Percentiles rank a stretch among this genome's conserved stretches.
These are phyloP conservation scores for Fusarium haematococcum DNA, from an alignment of 2,329 filamentous ascomycete species.

Conservation along the genomic window DNA sequence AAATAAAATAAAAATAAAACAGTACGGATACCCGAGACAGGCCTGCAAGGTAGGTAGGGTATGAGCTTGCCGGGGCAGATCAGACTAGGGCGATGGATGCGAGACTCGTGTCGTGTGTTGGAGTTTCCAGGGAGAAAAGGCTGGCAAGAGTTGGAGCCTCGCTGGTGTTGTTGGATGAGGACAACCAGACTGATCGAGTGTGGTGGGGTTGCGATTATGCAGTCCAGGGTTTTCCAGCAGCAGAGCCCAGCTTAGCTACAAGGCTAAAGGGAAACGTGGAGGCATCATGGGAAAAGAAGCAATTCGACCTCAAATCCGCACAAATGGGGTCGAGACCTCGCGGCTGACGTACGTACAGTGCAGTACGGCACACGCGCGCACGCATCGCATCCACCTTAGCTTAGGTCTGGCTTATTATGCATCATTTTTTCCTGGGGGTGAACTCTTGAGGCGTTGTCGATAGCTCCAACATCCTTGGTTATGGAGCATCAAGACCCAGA, in stretches of 20 bases:
- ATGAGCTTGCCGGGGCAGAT: background rate
- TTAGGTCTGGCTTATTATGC: background rate
- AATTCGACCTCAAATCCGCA: slow-evolving; percentile 13
- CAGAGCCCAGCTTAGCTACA: slow-evolving; percentile 17
- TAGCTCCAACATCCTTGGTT: background rate
- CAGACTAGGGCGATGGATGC: background rate
- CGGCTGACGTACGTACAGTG: slow-evolving; percentile 19
- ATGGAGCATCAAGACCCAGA: background rate
- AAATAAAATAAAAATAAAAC: background rate
- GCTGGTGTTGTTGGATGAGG: slow-evolving; percentile 16
- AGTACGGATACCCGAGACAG: background rate
- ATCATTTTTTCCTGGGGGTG: background rate
- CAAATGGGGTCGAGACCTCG: slow-evolving; percentile 6
- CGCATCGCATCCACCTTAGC: background rate
- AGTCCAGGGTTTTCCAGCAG: slow-evolving; percentile 33
- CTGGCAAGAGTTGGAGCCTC: slow-evolving; percentile 19
- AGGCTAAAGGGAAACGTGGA: background rate
- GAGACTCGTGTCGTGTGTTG: slow-evolving; percentile 1
- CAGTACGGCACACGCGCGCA: background rate
- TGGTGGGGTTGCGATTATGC: slow-evolving; percentile 43
- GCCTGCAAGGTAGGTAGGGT: background rate
- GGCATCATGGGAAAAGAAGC: slow-evolving; percentile 11
- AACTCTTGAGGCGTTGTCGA: background rate
- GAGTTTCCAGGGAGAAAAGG: slow-evolving; percentile 11
- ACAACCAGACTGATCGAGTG: slow-evolving; percentile 30